Evolutionary conservation across 768 basidiomycete species (phyloP), one percentile per base, ranked within the genome.

Genomic region (Russula brevipes): DNA sequence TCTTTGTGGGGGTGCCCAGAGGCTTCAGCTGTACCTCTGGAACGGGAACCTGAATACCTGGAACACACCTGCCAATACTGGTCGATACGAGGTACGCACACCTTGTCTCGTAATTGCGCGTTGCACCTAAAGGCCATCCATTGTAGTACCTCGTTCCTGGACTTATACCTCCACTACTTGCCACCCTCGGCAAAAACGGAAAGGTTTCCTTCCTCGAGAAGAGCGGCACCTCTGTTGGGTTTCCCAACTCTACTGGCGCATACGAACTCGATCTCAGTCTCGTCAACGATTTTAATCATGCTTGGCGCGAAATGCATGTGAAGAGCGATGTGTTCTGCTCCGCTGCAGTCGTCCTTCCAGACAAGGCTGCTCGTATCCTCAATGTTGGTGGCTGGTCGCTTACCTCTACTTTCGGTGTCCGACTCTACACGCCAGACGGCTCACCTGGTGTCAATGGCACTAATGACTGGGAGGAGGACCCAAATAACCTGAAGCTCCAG

Each of bases 131-230:
- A 14, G 11, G 9, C 3, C 11, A 41, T 56, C 4, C 12, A 31
- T 17, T 54, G 3, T 33, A 81, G 78, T 78, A 77, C 69, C 69
- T 82, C 44, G 75, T 82, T 19, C 75, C 76, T 0, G 89, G 89
- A 2, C 78, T 89, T 38, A 78, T 89, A 56, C 84, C 89, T 12
- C 88, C 89, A 4, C 76, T 91, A 60, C 81, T 90, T 41, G 83
- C 87, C 2, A 91, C 89, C 0, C 76, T 92, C 36, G 88, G 89
- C 2, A 78, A 88, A 73, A 91, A 91, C 76, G 85, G 87, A 77
- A 92, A 91, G 70, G 85, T 91, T 53, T 81, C 85, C 1, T 88
- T 91, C 76, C 76, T 91, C 6, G 90, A 92, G 73, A 92, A 91
- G 71, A 75, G 57, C 4, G 86, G 87, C 11, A 90, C 88, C 30